phyloP scores from a whole-genome alignment of 2,329 filamentous ascomycete species.

The Cladosporium austrohemisphaericum region DNA sequence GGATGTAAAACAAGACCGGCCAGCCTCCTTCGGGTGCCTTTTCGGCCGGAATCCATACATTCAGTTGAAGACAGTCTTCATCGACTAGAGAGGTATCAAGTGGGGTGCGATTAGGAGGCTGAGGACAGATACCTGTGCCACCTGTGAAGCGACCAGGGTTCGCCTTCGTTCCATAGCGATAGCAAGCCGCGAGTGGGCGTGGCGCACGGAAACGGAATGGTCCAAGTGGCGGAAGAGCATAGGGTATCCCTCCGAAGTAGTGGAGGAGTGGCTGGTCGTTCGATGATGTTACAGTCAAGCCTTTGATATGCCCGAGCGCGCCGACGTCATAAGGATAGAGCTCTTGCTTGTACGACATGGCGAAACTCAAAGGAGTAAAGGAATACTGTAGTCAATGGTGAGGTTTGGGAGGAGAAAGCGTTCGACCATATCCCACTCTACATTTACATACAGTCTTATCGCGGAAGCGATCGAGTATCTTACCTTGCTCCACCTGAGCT shows the following conservation, averaged over 20 bases:
- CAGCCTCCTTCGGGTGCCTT: slow-evolving; percentile 45
- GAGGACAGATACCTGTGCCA: slow-evolving; percentile 47
- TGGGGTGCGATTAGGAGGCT: slow-evolving; percentile 36
- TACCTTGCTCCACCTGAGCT: no score
- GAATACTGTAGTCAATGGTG: background rate
- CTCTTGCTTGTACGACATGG: slow-evolving; percentile 18
- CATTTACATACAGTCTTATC: no score
- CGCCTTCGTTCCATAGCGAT: slow-evolving; percentile 49
- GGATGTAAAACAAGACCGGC: slow-evolving; percentile 58
- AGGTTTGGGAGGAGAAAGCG: background rate
- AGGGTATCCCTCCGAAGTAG: slow-evolving; percentile 55
- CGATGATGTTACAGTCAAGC: slow-evolving; percentile 42
- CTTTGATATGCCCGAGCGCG: slow-evolving; percentile 48
- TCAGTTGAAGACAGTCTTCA: slow-evolving; percentile 56
- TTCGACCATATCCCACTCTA: no score
- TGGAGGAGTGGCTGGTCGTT: slow-evolving; percentile 39
- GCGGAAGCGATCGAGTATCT: no score
- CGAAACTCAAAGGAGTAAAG: background rate
- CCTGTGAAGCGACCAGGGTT: slow-evolving; percentile 46
- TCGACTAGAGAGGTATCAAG: slow-evolving; percentile 34
- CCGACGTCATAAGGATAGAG: slow-evolving; percentile 37
- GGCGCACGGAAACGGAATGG: slow-evolving; percentile 50
- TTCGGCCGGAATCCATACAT: slow-evolving; percentile 53
- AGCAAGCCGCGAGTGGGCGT: slow-evolving; percentile 44
- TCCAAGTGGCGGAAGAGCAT: slow-evolving; percentile 49